Conservation (phyloP, 192 early-diverging fungal genomes). For the Backusella mclennaniae region DNA sequence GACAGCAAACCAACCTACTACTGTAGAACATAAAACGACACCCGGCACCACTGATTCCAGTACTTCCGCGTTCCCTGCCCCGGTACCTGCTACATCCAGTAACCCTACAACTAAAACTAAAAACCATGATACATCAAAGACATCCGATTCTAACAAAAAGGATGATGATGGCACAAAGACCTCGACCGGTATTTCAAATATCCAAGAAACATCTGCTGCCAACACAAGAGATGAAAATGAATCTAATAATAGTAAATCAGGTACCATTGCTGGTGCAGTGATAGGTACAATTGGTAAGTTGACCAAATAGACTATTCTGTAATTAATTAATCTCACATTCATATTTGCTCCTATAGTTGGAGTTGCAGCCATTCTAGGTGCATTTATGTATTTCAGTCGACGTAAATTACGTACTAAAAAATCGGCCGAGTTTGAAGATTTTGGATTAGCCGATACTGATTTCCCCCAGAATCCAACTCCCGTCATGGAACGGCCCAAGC, state of each 20-base stretch:
- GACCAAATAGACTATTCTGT: neutral
- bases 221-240: neutral
- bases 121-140: neutral
- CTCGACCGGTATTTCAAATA: neutral
- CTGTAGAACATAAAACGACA: neutral
- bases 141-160: conserved; percentile 3
- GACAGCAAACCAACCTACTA: neutral
- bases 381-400: conserved; percentile 27
- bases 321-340: neutral
- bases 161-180: neutral
- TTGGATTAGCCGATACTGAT: conserved; percentile 33
- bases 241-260: conserved; percentile 13
- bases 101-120: neutral
- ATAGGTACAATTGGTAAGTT: conserved; percentile 19
- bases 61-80: neutral
- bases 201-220: neutral
- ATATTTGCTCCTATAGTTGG: conserved; percentile 21
- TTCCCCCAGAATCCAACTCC: conserved; percentile 19
- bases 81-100: neutral
- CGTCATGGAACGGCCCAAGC: conserved; percentile 2
- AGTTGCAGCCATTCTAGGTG: conserved; percentile 33
- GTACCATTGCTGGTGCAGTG: conserved; percentile 17
- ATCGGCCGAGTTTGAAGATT: conserved; percentile 32
- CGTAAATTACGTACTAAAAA: conserved; percentile 19
- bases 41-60: neutral